Conservation (phyloP, 2,329 filamentous ascomycete genomes). For the Epicoccum sorghinum region DNA sequence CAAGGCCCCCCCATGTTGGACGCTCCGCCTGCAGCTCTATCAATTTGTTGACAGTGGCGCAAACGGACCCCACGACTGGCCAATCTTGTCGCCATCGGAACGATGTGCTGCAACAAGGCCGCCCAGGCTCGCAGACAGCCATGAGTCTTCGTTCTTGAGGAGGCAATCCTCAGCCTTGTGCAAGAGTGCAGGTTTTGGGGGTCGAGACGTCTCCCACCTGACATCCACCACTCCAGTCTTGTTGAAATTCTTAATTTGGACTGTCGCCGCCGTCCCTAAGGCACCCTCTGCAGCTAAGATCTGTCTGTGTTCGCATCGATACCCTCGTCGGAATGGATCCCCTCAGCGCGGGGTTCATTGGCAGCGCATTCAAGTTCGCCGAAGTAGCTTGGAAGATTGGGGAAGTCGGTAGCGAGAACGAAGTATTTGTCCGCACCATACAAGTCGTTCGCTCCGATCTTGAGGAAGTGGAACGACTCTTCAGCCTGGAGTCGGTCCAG, state of each 20-base stretch:
- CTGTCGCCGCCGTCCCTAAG: too few species aligned
- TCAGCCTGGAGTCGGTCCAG: conserved; percentile 16
- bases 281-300: background rate
- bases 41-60: background rate
- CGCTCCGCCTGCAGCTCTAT: background rate
- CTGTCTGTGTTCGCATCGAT: background rate
- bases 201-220: background rate
- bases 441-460: conserved; percentile 31
- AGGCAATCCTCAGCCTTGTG: conserved; percentile 1
- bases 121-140: background rate
- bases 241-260: background rate
- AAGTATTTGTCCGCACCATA: conserved; percentile 34
- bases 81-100: background rate
- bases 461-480: conserved; percentile 27
- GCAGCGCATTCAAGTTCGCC: conserved; percentile 31
- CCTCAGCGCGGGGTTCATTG: conserved; percentile 21
- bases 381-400: conserved; percentile 28
- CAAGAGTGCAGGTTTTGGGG: background rate
- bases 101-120: background rate
- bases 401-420: conserved; percentile 32
- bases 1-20: background rate
- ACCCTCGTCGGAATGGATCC: conserved; percentile 19
- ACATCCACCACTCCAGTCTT: background rate
- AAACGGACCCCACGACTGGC: background rate
- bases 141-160: background rate